Percentiles rank a stretch among this genome's conserved stretches.
These are phyloP conservation scores for Candida montana DNA, from an alignment of 805 yeast species.

Conservation along the genomic window DNA sequence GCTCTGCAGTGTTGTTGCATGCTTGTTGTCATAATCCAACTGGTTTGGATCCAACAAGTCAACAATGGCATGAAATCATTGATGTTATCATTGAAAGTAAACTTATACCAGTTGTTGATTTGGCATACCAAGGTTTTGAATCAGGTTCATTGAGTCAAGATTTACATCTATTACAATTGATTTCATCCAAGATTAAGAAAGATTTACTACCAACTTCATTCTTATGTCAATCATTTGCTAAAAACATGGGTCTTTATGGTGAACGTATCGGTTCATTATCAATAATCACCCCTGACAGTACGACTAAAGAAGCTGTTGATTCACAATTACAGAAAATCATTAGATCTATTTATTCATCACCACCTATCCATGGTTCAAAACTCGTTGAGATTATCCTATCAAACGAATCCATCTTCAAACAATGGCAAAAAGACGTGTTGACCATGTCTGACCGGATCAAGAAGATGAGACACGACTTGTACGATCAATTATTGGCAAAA, in stretches of 20 bases:
- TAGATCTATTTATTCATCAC: conserved; percentile 86
- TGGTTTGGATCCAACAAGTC: conserved; percentile 82
- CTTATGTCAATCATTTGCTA: conserved; percentile 88
- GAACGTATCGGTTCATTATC: conserved; percentile 88
- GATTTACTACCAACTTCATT: conserved; percentile 48
- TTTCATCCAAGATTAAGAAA: conserved; percentile 33
- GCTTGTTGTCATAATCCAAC: conserved; percentile 98
- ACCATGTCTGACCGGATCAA: conserved; percentile 75
- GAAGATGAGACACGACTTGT: conserved; percentile 61
- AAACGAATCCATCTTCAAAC: conserved; percentile 49
- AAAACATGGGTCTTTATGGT: conserved; percentile 93
- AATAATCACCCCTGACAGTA: conserved; percentile 50
- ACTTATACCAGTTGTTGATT: conserved; percentile 79
- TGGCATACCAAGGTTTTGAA: conserved; percentile 95
- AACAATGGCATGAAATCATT: conserved; percentile 75
- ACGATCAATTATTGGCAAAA: conserved; percentile 49
- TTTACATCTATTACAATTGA: conserved; percentile 47
- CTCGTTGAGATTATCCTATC: conserved; percentile 75
- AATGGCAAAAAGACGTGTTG: conserved; percentile 81
- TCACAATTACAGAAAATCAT: conserved; percentile 80
- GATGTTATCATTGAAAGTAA: conserved; percentile 52
- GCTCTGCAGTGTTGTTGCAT: conserved; percentile 70
- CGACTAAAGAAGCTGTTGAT: conserved; percentile 47
- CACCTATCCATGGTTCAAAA: conserved; percentile 92
- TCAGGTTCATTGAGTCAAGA: conserved; percentile 79